Evolutionary conservation across 495 filamentous ascomycete species (phyloP).

Genomic region (Aspergillus baeticus): DNA sequence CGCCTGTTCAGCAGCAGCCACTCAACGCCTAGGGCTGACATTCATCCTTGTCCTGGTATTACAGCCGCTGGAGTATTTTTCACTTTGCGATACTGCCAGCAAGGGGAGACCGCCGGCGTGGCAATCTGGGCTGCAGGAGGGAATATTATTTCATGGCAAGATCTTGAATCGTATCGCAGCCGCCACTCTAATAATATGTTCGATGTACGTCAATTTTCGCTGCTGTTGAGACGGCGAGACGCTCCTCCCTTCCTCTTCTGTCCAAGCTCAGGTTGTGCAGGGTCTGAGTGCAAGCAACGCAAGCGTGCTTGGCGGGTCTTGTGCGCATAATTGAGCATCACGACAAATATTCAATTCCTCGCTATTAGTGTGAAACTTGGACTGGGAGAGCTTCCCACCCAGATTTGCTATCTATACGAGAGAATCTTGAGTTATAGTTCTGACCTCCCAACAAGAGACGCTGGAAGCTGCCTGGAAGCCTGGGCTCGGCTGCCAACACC

Average conservation of each 20-base stretch:
- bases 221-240: no score
- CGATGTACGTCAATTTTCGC: not conserved
- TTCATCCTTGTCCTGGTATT: not conserved
- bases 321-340: not conserved
- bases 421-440: no score
- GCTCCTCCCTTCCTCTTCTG: not conserved
- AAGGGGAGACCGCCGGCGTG: not conserved
- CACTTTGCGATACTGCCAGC: not conserved
- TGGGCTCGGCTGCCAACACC: no score
- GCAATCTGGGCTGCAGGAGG: not conserved
- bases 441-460: no score
- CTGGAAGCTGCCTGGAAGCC: no score
- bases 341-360: no score
- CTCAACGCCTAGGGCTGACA: slow-evolving; percentile 5
- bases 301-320: slow-evolving; percentile 2
- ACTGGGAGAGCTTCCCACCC: no score
- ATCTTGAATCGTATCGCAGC: not conserved
- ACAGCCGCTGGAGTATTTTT: slow-evolving; percentile 1
- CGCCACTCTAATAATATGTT: slow-evolving; percentile 7
- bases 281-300: slow-evolving; percentile 4
- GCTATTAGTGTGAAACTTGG: no score
- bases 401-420: no score
- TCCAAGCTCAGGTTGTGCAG: not conserved
- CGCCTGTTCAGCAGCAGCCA: slow-evolving; percentile 3
- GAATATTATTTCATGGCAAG: not conserved